These are phyloP conservation scores for Picocystis salinarum DNA, from an alignment of 139 green algal species.

Conservation along the genomic window DNA sequence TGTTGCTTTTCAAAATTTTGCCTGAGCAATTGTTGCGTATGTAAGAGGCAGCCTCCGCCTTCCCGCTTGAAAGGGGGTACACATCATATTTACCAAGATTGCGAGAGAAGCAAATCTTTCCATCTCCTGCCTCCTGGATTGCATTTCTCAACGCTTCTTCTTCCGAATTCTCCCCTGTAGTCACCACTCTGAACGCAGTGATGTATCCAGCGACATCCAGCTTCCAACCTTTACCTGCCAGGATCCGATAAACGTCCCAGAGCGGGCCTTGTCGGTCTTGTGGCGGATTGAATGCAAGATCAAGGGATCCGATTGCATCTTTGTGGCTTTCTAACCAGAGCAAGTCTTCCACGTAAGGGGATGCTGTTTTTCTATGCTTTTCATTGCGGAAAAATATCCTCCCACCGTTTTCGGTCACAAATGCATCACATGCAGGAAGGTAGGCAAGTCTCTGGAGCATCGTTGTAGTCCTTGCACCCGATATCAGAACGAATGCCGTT, in stretches of 20 bases:
- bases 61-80: constrained; percentile 43
- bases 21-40: too few relatives aligned
- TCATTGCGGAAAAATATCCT: neutral
- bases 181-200: constrained; percentile 29
- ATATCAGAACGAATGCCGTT: constrained; percentile 9
- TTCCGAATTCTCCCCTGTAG: constrained; percentile 12
- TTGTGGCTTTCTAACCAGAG: constrained; percentile 24
- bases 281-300: constrained; percentile 27
- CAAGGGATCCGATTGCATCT: constrained; percentile 18
- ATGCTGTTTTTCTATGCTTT: constrained; percentile 21
- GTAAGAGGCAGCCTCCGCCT: constrained; percentile 22
- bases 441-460: constrained; percentile 52
- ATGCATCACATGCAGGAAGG: constrained; percentile 48
- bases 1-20: too few relatives aligned
- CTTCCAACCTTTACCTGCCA: constrained; percentile 22
- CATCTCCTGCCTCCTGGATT: constrained; percentile 8
- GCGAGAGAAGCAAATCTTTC: neutral
- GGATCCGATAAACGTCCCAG: constrained; percentile 43
- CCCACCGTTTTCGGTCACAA: constrained; percentile 47
- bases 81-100: constrained; percentile 52
- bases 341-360: constrained; percentile 36
- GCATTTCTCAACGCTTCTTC: constrained; percentile 17
- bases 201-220: constrained; percentile 45
- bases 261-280: constrained; percentile 29
- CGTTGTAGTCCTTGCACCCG: constrained; percentile 39